Evolutionary conservation across 495 filamentous ascomycete species (phyloP).

Genomic region (Hypoxylon cercidicola): DNA sequence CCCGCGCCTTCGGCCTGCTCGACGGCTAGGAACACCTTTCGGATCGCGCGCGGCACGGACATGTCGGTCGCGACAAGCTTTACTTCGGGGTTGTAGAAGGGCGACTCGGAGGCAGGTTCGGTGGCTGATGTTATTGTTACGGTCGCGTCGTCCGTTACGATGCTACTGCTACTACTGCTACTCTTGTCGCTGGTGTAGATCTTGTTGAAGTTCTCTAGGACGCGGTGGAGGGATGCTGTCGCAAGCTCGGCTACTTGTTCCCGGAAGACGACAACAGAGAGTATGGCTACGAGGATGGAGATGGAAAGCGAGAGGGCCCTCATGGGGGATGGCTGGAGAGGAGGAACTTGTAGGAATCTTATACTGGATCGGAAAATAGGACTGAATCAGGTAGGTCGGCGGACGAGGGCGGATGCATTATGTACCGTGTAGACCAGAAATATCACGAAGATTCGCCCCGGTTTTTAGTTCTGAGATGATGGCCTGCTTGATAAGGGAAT

Average conservation of each 20-base stretch:
- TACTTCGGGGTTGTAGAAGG: conserved; percentile 43
- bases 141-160: conserved; percentile 12
- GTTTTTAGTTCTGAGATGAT: conserved; percentile 4
- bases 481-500: conserved; percentile 18
- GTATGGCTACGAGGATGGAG: conserved; percentile 52
- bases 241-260: conserved; percentile 44
- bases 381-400: conserved; percentile 34
- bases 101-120: conserved; percentile 26
- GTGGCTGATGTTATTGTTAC: conserved; percentile 24
- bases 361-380: conserved; percentile 33
- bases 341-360: conserved; percentile 21
- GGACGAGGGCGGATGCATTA: conserved; percentile 39
- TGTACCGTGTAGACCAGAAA: conserved; percentile 30
- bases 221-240: conserved; percentile 31
- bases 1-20: conserved; percentile 92
- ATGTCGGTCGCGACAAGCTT: conserved; percentile 58
- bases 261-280: conserved; percentile 48
- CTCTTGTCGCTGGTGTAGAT: background rate
- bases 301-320: conserved; percentile 45
- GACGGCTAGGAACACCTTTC: conserved; percentile 81
- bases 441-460: conserved; percentile 36
- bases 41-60: conserved; percentile 78
- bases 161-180: conserved; percentile 23
- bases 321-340: conserved; percentile 40
- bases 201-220: conserved; percentile 35